These are phyloP conservation scores for Nyssa sinensis DNA, from an alignment of 148 eudicot genomes.

Conservation along the genomic window DNA sequence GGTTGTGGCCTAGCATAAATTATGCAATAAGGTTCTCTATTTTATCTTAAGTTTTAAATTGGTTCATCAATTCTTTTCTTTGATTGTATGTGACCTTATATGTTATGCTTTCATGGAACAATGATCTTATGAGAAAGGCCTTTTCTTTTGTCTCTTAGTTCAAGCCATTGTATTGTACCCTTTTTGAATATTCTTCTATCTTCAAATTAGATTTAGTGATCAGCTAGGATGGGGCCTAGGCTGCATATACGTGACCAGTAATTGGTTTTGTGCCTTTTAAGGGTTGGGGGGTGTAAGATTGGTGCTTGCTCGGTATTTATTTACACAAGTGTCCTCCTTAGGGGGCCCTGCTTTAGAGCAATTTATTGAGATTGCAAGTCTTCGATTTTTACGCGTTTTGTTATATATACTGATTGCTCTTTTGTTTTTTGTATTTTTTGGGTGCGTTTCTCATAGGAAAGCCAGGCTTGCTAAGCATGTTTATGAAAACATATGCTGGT, in stretches of 20 bases:
- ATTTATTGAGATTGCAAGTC: too few species aligned
- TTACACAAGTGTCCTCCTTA: neutral
- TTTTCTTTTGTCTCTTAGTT: too few species aligned
- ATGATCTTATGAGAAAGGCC: neutral
- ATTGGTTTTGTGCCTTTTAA: neutral
- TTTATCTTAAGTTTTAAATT: neutral
- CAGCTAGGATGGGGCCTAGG: neutral
- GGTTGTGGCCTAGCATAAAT: neutral
- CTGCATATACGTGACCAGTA: neutral
- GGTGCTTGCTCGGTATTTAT: neutral
- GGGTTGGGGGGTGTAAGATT: neutral
- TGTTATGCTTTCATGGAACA: neutral
- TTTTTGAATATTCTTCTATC: neutral
- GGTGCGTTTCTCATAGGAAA: too few species aligned
- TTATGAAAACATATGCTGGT: too few species aligned
- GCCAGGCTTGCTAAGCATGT: too few species aligned
- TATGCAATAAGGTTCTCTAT: neutral
- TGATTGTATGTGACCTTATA: neutral
- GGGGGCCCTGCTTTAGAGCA: too few species aligned
- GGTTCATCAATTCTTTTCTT: neutral
- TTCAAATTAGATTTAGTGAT: neutral
- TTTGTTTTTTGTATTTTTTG: too few species aligned
- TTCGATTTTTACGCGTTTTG: too few species aligned
- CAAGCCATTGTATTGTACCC: neutral
- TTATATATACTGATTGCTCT: too few species aligned